Conservation (phyloP, 768 basidiomycete genomes). For the Gymnopilus junonius region DNA sequence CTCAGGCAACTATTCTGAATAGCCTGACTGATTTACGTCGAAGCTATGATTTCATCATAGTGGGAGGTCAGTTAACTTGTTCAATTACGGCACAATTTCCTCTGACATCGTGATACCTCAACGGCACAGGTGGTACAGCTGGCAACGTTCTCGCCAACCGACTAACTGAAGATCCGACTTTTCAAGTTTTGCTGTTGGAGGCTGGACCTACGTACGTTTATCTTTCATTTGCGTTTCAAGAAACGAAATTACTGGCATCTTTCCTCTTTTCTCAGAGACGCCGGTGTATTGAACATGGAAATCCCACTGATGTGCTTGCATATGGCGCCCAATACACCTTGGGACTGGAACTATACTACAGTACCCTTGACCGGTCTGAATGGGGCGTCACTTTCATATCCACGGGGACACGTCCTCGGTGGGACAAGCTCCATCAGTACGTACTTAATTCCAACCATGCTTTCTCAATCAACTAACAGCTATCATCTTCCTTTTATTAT, state of each 20-base stretch:
- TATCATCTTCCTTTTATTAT: background rate
- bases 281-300: constrained; percentile 17
- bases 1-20: background rate
- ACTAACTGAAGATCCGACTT: constrained; percentile 50
- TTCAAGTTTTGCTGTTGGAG: constrained; percentile 57
- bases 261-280: constrained; percentile 9
- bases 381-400: constrained; percentile 23
- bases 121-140: constrained; percentile 52
- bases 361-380: constrained; percentile 27
- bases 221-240: background rate
- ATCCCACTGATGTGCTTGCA: constrained; percentile 15
- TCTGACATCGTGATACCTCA: no score
- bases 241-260: background rate
- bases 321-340: constrained; percentile 21
- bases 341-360: constrained; percentile 37
- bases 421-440: constrained; percentile 32
- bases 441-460: background rate
- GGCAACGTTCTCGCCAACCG: constrained; percentile 63
- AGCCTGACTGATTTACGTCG: background rate
- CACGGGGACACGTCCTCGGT: constrained; percentile 33
- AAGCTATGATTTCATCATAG: constrained; percentile 27
- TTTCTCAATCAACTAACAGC: constrained; percentile 2
- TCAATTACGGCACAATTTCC: background rate
- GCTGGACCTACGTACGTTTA: constrained; percentile 55
- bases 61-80: constrained; percentile 23